Evolutionary conservation across 2,329 filamentous ascomycete species (phyloP), one percentile per base, ranked within the genome.

Genomic region (Sporothrix humicola): DNA sequence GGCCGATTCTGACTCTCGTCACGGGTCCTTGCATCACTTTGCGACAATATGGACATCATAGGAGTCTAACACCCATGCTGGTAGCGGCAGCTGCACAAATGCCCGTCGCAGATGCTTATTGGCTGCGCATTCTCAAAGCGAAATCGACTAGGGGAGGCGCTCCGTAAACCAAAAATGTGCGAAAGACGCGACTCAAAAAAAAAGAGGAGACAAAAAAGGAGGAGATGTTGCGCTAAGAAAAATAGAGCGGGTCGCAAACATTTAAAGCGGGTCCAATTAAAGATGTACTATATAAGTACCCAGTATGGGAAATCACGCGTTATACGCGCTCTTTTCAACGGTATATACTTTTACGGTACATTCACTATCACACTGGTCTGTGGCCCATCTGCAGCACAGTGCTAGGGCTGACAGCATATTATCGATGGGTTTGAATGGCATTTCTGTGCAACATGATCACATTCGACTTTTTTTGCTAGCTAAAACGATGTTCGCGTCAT

Each of bases 161-260:
- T 46, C 61, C 61, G 42, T 44, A 52, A 37, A 68, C 31, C 65
- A 52, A 31, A 68, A 68, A 50, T 48, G 63, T 20, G 12, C n/a
- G 65, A 56, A 56, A 46, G 42, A 48, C 58, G 31, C 52, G 42
- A 31, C 20, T 20, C 12, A 26, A 13, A 7, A 13, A 56, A 71
- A 59, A 56, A 71, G 69, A 58, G 52, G 42, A 37, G 44, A 15
- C n/a, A 9, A 13, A 61, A 71, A 70, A 58, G 50, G 44, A 50
- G 54, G 54, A 48, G 52, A 70, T 7, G 31, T 20, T 59, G 68
- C 68, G 37, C 68, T 71, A 70, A 69, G 50, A 69, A 42, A 54
- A 46, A 26, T 20, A 71, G 17, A 31, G 69, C 44, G 69, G 52
- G 69, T 26, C 50, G 15, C n/a, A 6, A 13, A 44, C 20, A 56